phyloP scores from a whole-genome alignment of 192 early-diverging fungal species.

The Globomyces pollinis-pini region DNA sequence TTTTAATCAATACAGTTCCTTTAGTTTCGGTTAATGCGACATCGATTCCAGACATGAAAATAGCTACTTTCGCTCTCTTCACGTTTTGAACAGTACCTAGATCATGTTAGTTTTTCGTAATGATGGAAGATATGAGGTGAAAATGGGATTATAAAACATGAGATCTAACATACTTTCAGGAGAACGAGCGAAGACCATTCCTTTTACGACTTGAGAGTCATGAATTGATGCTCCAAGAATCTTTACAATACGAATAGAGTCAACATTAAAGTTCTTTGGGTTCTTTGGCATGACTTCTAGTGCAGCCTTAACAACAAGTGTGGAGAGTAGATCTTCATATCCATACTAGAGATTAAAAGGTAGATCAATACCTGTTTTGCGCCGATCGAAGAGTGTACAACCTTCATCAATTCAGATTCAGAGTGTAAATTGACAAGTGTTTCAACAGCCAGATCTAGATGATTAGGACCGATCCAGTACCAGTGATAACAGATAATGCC shows the following conservation, averaged over 20 bases:
- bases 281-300: slow-evolving; percentile 85
- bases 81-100: slow-evolving; percentile 58
- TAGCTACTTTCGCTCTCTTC: slow-evolving; percentile 84
- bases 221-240: slow-evolving; percentile 85
- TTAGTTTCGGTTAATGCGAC: slow-evolving; percentile 94
- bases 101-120: too few species aligned
- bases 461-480: slow-evolving; percentile 34
- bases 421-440: slow-evolving; percentile 34
- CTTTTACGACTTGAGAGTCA: slow-evolving; percentile 83
- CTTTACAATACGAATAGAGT: slow-evolving; percentile 94
- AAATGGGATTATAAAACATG: too few species aligned
- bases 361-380: slow-evolving; percentile 54
- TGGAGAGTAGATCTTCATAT: slow-evolving; percentile 78
- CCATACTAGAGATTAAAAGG: slow-evolving; percentile 62
- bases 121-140: not conserved
- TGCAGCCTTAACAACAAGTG: slow-evolving; percentile 78
- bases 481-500: slow-evolving; percentile 72
- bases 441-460: slow-evolving; percentile 59
- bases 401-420: slow-evolving; percentile 61
- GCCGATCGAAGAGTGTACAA: slow-evolving; percentile 70
- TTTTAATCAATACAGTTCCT: slow-evolving; percentile 96
- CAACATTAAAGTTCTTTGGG: slow-evolving; percentile 84
- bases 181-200: slow-evolving; percentile 95
- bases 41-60: slow-evolving; percentile 91
- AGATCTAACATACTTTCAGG: slow-evolving; percentile 61